Evolutionary conservation across 768 basidiomycete species (phyloP), one percentile per base, ranked within the genome.

Genomic region (Epithele typhae): DNA sequence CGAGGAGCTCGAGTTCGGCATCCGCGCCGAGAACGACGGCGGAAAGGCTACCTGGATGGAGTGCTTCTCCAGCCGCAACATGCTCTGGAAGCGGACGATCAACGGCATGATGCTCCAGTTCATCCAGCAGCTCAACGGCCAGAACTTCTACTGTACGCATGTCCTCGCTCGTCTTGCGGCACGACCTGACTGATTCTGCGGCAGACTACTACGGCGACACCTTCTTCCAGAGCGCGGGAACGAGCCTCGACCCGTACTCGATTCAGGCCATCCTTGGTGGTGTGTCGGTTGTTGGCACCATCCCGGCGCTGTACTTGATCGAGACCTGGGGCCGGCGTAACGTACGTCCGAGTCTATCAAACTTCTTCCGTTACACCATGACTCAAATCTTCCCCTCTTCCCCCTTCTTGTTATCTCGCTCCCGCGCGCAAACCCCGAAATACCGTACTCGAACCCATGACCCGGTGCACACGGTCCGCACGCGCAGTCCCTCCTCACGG

Each of bases 41-140:
- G 87, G 87, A 6, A 83, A 86, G 58, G 84, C 85, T 1, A 83
- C 81, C 0, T 90, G 87, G 87, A 35, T 72, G 22, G 87, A 90
- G 60, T 87, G 85, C 63, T 89, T 90, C 72, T 82, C 82, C 1
- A 70, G 74, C 4, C 65, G 78, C 36, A 84, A 87, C 54, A 66
- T 72, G 56, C 63, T 89, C 35, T 87, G 84, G 79, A 83, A 81
- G 63, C 74, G 87, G 44, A 89, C 86, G 12, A 60, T 70, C 25
- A 88, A 87, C 49, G 85, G 87, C n/a, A 85, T 87, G 81, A 85
- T 87, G 81, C 63, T 87, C 36, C 85, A 87, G 53, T 87, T 88
- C 58, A 79, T 90, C 43, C 86, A 89, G 54, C 86, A 89, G 54
- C 64, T 89, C 24, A 85, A 88, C 48, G 86, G 85, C 12, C 86